Evolutionary conservation across 129 eudicot genomes (phyloP), one percentile per base, ranked within the genome.

Genomic region (Artemisia argyi): DNA sequence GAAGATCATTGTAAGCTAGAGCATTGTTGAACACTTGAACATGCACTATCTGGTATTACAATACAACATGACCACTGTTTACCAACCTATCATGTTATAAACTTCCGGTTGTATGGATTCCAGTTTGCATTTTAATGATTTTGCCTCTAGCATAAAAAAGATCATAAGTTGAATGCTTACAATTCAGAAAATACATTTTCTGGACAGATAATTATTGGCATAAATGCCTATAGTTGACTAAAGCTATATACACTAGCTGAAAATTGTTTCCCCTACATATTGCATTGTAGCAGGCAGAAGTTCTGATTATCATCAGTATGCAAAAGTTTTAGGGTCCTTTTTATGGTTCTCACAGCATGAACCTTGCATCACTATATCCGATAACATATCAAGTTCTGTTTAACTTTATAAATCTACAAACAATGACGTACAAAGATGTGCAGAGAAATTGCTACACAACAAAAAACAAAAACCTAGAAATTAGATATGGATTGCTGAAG

Each of bases 341-440:
- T 62, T 30, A 18, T 73, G 46, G 58, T 73, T 73, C 47, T 19
- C 55, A 52, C 14, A 30, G 24, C 10, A 50, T 52, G 55, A 63
- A 35, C 42, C 30, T 30, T 20, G 15, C 52, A 73, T 51, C 65
- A 62, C 22, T 63, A 17, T 47, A 61, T 30, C 30, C 9, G 20
- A 55, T 28, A 61, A 63, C 56, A 56, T 19, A 51, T 52, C 55
- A 52, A 63, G 47, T 53, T 52, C 20, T 19, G 46, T 57, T 19
- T 17, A 53, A 39, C 26, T 49, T 63, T 39, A 62, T 13, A 3
- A 39, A 64, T 22, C 19, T 14, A n/a, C 65, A 64, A 73, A 17
- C 63, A 73, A 6, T 50, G 63, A 9, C 32, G 65, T 55, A 39
- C 47, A 65, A 14, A 65, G 72, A 74, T 12, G 54, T 61, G 42